Evolutionary conservation across 1,284 basidiomycete genomes (phyloP), one percentile per base, ranked within the genome.

Genomic region (Chondrostereum purpureum): DNA sequence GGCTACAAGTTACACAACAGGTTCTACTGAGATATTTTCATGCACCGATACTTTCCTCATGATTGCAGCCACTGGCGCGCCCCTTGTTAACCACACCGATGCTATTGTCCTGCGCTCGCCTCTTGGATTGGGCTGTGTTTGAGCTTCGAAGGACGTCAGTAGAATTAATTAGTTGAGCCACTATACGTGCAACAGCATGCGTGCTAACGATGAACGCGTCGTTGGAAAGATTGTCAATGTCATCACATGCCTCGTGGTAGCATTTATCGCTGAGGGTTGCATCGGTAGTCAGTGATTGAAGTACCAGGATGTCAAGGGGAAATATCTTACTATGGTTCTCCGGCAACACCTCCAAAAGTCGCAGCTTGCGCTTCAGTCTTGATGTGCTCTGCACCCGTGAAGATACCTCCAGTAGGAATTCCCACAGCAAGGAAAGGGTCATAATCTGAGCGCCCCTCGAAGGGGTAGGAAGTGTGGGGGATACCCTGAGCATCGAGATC

Each of bases 221-320:
- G 27, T 31, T 8, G n/a, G 27, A 8, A 19, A 59, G 43, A 49
- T 59, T 60, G 5, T 53, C 47, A 38, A 55, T 41, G 16, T 44
- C 50, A 24, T 60, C 59, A 44, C 57, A 61, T 10, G 50, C 51
- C 19, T 50, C 43, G 47, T 61, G 59, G 44, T 58, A 61, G 45
- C 57, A 59, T 6, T 23, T 18, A 35, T 60, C 57, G n/a, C 27
- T 31, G 27, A 31, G 8, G n/a, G n/a, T n/a, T n/a, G n/a, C n/a
- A n/a, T n/a, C n/a, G n/a, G n/a, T n/a, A n/a, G n/a, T n/a, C n/a
- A n/a, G n/a, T n/a, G n/a, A n/a, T n/a, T n/a, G n/a, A n/a, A n/a
- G n/a, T n/a, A n/a, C n/a, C n/a, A n/a, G n/a, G n/a, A 31, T 31
- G 27, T 31, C 27, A 31, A 31, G 8, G 27, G n/a, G n/a, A 31